phyloP scores from a whole-genome alignment of 2,329 filamentous ascomycete genomes.

The Chalaropsis ovoidea region DNA sequence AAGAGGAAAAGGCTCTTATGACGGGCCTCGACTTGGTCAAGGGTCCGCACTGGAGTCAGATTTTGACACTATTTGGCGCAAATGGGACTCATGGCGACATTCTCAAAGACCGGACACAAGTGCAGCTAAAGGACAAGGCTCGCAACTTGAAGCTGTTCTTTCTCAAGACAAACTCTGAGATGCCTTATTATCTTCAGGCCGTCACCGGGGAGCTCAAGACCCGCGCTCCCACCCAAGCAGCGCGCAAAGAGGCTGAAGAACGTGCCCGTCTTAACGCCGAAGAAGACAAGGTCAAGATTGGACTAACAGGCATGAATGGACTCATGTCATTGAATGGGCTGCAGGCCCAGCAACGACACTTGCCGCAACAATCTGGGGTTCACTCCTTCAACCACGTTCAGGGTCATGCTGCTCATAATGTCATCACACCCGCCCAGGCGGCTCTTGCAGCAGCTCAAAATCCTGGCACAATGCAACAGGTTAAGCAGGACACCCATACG shows the following conservation, averaged over 20 bases:
- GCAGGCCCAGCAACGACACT: constrained; percentile 26
- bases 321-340: constrained; percentile 26
- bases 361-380: constrained; percentile 29
- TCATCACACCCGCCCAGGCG: constrained; percentile 25
- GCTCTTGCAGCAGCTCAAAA: constrained; percentile 22
- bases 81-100: constrained; percentile 73
- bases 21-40: constrained; percentile 78
- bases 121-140: constrained; percentile 87
- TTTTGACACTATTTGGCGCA: constrained; percentile 70
- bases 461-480: neutral
- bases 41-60: constrained; percentile 88
- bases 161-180: constrained; percentile 80
- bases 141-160: constrained; percentile 86
- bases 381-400: constrained; percentile 31
- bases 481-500: constrained; percentile 13
- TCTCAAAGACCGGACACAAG: constrained; percentile 78
- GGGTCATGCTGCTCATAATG: constrained; percentile 29
- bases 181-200: constrained; percentile 75
- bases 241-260: constrained; percentile 57
- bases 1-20: constrained; percentile 86
- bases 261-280: constrained; percentile 48
- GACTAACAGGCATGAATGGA: constrained; percentile 33
- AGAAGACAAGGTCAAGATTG: constrained; percentile 49
- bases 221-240: constrained; percentile 63
- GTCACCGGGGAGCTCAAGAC: constrained; percentile 88